Conservation (phyloP, 768 basidiomycete species). For the Favolaschia claudopus region DNA sequence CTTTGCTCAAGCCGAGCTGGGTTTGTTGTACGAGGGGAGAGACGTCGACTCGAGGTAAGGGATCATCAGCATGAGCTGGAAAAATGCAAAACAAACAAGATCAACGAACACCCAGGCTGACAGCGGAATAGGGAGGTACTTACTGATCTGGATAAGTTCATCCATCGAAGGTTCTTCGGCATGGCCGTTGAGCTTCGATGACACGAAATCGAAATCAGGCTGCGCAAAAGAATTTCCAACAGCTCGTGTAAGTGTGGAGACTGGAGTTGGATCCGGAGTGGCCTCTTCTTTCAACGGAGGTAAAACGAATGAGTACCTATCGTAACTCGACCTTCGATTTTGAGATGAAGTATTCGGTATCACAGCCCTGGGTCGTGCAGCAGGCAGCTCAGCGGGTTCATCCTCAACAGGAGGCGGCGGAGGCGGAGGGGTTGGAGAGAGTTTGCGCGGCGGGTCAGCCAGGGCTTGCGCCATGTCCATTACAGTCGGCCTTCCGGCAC, state of each 20-base stretch:
- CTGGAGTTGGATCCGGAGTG: conserved; percentile 64
- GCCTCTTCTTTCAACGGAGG: conserved; percentile 75
- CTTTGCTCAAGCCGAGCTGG: conserved; percentile 36
- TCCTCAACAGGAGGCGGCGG: conserved; percentile 15
- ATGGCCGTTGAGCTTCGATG: neutral
- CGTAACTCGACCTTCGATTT: conserved; percentile 71
- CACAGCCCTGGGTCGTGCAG: conserved; percentile 27
- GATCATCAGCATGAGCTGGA: conserved; percentile 49
- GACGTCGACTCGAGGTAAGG: conserved; percentile 59
- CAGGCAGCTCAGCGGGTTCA: conserved; percentile 12
- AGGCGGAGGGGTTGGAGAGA: neutral
- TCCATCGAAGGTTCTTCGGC: neutral
- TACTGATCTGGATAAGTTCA: conserved; percentile 29
- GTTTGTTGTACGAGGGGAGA: conserved; percentile 48
- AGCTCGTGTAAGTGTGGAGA: conserved; percentile 56
- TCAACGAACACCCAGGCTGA: neutral
- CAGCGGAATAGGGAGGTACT: neutral
- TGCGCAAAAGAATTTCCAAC: conserved; percentile 19
- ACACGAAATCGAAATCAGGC: conserved; percentile 14
- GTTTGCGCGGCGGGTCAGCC: conserved; percentile 39
- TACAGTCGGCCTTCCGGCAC: conserved; percentile 73
- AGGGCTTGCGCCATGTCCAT: conserved; percentile 83
- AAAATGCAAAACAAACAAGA: conserved; percentile 3
- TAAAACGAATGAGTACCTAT: conserved; percentile 68
- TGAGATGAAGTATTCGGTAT: conserved; percentile 47